Base-by-base conservation (phyloP, 371 early-diverging fungal genomes). In the Apophysomyces variabilis region DNA sequence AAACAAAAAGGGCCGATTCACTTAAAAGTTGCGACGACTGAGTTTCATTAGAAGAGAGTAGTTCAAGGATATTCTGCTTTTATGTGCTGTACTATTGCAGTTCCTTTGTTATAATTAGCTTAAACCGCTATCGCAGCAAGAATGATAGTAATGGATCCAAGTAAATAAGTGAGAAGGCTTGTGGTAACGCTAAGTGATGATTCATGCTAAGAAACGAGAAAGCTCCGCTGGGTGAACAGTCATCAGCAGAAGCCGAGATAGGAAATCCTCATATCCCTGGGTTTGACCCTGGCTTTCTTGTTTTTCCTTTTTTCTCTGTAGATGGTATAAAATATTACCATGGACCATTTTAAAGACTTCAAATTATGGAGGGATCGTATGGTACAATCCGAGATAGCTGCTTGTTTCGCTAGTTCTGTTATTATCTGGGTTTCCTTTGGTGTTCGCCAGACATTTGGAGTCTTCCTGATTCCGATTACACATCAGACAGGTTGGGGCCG, bases 341-440 rank as follows among this genome's bases (percentile, higher is more conserved):
- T 26, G 32, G 32, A 26, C 32, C 21, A 21, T 8, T 50, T 21
- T 50, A 21, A 50, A n/a, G 21, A 50, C 16, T 7, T 16, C 21
- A 21, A 21, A 5, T 18, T 8, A 18, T 50, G n/a, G 54, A n/a
- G 43, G 26, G 32, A n/a, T 60, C 60, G 39, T 16, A 36, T 62
- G 47, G 62, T 46, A 50, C 46, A 50, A 50, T 50, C 54, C 16
- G 54, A 50, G 21, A 50, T 50, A 21, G 54, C 54, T 21, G 41
- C 60, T 0, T 74, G 71, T 32, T 41, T 75, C 36, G 68, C 73
- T 32, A 73, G 75, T 13, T 39, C 65, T 18, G 11, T 60, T 8
- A 62, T 75, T 26, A 50, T 78, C 9, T 78, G 75, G 71, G 44
- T 65, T 4, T 71, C 73, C 6, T 75, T 75, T 56, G 78, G 76